Evolutionary conservation across 768 basidiomycete genomes (phyloP).

Genomic region (Crucibulum laeve): DNA sequence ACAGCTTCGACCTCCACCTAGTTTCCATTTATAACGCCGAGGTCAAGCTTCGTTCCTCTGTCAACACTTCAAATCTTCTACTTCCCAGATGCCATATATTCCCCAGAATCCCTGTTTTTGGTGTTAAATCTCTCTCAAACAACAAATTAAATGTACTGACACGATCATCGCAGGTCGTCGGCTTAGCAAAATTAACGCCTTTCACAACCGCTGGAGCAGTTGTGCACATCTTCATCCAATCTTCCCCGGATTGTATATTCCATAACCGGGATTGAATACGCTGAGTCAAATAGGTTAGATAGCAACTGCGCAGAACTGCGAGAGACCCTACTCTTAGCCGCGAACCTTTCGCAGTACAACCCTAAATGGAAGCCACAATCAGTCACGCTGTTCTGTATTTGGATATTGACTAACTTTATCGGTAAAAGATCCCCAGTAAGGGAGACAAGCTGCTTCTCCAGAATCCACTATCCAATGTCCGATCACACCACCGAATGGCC

Average conservation of each 20-base stretch:
- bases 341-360: constrained; percentile 19
- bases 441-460: constrained; percentile 20
- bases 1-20: too few species aligned
- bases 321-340: constrained; percentile 15
- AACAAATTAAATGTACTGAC: too few species aligned
- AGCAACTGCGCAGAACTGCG: neutral
- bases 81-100: constrained; percentile 26
- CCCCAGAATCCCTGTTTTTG: constrained; percentile 23
- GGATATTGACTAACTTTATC: constrained; percentile 18
- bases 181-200: constrained; percentile 15
- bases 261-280: constrained; percentile 23
- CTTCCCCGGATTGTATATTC: constrained; percentile 20
- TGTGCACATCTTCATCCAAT: constrained; percentile 21
- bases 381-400: neutral
- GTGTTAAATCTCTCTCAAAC: neutral
- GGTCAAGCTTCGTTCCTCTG: neutral
- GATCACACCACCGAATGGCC: constrained; percentile 23
- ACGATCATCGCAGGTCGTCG: constrained; percentile 21
- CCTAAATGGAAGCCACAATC: constrained; percentile 13
- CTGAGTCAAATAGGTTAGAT: constrained; percentile 9
- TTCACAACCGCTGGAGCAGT: constrained; percentile 22
- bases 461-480: constrained; percentile 25
- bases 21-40: too few species aligned
- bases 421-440: constrained; percentile 22
- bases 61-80: constrained; percentile 23